Conservation (phyloP, 2,329 filamentous ascomycete genomes). For the Scedosporium boydii region DNA sequence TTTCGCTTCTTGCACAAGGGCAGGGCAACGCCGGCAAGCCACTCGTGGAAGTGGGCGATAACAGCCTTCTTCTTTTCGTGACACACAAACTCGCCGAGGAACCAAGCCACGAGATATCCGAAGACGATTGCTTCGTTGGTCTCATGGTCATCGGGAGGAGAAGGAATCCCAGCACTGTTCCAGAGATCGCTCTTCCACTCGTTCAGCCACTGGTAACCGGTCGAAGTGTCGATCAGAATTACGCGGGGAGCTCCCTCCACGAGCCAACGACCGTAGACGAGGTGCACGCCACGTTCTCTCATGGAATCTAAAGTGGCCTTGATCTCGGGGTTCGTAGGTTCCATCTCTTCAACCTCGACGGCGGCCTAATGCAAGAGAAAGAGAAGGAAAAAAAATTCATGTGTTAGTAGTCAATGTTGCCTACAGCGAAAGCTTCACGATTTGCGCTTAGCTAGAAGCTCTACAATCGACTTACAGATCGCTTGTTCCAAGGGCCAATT, state of each 20-base stretch:
- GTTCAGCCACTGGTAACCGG: constrained; percentile 80
- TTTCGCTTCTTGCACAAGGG: constrained; percentile 87
- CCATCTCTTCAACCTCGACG: constrained; percentile 93
- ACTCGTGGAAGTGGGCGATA: constrained; percentile 98
- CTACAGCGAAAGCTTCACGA: constrained; percentile 7
- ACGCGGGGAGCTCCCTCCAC: constrained; percentile 95
- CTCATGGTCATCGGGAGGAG: constrained; percentile 82
- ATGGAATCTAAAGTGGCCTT: constrained; percentile 80
- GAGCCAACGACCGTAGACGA: constrained; percentile 91
- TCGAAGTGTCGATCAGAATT: constrained; percentile 88
- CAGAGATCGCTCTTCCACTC: constrained; percentile 98
- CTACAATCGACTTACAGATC: constrained; percentile 54
- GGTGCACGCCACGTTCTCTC: constrained; percentile 81
- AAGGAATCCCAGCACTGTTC: constrained; percentile 88
- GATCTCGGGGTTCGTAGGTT: constrained; percentile 72
- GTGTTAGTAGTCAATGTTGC: constrained; percentile 7
- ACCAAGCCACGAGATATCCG: constrained; percentile 96
- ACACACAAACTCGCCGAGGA: constrained; percentile 91
- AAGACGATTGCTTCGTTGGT: constrained; percentile 97
- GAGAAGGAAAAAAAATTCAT: constrained; percentile 8
- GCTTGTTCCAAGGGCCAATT: constrained; percentile 86
- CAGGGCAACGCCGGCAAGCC: constrained; percentile 88
- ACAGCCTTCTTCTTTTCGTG: constrained; percentile 88
- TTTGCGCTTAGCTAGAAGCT: neutral
- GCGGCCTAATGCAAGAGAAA: constrained; percentile 52